A percentile compares a stretch with the other conserved stretches of the same genome.
Evolutionary conservation across 2,329 filamentous ascomycete genomes (phyloP).

Genomic region (Ascochyta koolunga): DNA sequence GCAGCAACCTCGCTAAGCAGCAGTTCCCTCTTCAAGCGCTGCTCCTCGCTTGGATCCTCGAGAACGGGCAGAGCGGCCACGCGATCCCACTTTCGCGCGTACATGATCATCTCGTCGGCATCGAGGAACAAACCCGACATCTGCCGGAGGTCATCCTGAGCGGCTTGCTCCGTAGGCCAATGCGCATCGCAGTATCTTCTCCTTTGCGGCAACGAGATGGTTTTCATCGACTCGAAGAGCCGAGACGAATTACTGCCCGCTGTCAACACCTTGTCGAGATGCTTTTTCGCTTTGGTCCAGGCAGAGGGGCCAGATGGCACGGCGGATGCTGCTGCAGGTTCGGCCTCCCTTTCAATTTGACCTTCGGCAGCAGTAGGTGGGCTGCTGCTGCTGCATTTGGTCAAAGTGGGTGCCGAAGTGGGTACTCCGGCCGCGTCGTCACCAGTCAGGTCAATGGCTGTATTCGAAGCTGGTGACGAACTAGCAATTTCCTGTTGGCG

Average conservation of each 20-base stretch:
- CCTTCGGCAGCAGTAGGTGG: neutral
- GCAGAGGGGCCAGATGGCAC: neutral
- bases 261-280: neutral
- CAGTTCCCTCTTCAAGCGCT: neutral
- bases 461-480: no score
- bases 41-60: no score
- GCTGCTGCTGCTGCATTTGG: no score
- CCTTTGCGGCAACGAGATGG: neutral
- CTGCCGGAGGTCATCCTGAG: neutral
- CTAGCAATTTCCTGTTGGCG: neutral
- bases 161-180: neutral
- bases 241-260: neutral
- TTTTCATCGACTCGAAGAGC: conserved; percentile 1
- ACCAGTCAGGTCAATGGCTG: no score
- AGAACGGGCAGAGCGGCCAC: neutral
- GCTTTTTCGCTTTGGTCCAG: neutral
- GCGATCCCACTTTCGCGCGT: neutral
- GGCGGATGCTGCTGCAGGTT: neutral
- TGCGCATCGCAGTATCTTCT: neutral
- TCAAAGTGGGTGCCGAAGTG: no score
- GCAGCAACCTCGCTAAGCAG: neutral
- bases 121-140: conserved; percentile 4
- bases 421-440: no score
- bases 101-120: neutral
- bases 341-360: no score